Base-by-base conservation (phyloP, 163 green algal species). In the Prototheca wickerhamii region DNA sequence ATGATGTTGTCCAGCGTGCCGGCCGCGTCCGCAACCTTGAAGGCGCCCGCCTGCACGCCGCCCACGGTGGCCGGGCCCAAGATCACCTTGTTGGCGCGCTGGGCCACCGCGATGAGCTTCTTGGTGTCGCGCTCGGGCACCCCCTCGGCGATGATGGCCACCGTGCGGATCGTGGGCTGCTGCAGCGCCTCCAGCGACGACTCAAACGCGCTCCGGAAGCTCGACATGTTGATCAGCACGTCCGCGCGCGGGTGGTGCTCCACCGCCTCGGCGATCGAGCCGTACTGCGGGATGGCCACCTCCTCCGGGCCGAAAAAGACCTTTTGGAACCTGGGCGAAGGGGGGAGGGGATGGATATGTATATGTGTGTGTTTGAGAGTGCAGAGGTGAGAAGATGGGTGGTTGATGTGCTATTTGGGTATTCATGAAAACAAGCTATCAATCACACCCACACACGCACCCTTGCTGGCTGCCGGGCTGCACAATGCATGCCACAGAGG, bases 1-100 rank as follows among this genome's bases (percentile, higher is more conserved):
- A 96, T 76, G 60, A 97, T 96, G 85, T 97, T 97, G 61, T 97
- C 89, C 53, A 97, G 72, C 0, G 90, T 96, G 58, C 90, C 90
- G 4, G 86, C 90, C 3, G 90, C 95, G 73, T 97, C 90, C 2
- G 89, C 90, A 63, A 97, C 95, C 67, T 93, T 91, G 82, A 97
- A 97, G 1, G 91, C 89, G 17, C 84, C 84, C 10, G 84, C 84
- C 75, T 93, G 87, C 61, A 96, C 76, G 12, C 89, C 90, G 40
- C 90, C 90, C 21, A 96, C 90, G n/a, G 90, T 97, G 29, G 90
- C 90, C 1, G 90, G 90, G 2, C 90, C 90, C 20, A 97, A 84
- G 65, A 96, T 81, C 60, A 97, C 79, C 77, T 97, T 97, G 82
- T 92, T 91, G 83, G 92, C 78, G 26, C 70, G 62, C 20, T 66